A percentile compares a stretch with the other conserved stretches of the same genome.
Evolutionary conservation across 139 green algal genomes (phyloP).

Genomic region (Mesostigma viride): DNA sequence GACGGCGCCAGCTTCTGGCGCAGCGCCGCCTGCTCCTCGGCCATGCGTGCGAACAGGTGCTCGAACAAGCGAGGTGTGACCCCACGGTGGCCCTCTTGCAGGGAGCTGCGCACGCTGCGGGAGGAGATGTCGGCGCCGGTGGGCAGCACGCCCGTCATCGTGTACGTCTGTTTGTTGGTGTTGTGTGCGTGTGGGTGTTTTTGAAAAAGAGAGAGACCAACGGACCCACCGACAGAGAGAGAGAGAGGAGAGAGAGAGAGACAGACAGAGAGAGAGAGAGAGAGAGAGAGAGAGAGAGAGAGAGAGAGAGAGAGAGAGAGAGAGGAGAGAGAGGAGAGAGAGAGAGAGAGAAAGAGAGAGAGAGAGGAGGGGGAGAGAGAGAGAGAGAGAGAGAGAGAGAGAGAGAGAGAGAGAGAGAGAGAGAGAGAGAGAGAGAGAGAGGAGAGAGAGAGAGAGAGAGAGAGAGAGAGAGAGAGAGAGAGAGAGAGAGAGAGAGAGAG

Average conservation of each 20-base stretch:
- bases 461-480: background rate
- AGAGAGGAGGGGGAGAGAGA: background rate
- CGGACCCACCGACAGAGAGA: background rate
- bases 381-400: constrained; percentile 5
- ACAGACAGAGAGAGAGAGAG: constrained; percentile 2
- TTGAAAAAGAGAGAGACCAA: background rate
- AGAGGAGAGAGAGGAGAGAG: background rate
- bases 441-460: constrained; percentile 4
- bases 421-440: constrained; percentile 5
- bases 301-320: constrained; percentile 5
- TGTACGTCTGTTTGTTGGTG: constrained; percentile 57
- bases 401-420: constrained; percentile 5
- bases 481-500: background rate
- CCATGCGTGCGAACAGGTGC: constrained; percentile 63
- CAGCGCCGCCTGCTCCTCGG: too few species aligned
- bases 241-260: constrained; percentile 4
- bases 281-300: constrained; percentile 5
- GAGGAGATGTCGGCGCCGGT: background rate
- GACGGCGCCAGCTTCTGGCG: too few species aligned
- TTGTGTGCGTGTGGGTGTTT: constrained; percentile 43
- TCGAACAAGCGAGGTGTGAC: constrained; percentile 70
- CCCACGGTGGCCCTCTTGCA: constrained; percentile 36
- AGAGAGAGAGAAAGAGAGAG: constrained; percentile 3
- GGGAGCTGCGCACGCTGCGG: too few species aligned
- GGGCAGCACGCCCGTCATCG: constrained; percentile 21